Conservation (phyloP, 352 stramenopile species). For the Phytophthora syringae region DNA sequence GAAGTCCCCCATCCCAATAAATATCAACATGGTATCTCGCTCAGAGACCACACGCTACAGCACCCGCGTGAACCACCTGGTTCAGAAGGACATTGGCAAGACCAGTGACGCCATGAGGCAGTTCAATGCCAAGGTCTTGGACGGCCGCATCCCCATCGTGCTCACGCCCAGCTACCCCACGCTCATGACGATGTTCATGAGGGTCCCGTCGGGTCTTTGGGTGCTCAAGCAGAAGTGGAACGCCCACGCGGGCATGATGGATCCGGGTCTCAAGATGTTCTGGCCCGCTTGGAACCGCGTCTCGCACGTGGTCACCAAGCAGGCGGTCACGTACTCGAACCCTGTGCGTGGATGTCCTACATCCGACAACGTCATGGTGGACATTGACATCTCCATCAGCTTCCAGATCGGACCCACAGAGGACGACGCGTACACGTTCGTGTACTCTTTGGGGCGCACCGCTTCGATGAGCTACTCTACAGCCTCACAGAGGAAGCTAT, state of each 20-base stretch:
- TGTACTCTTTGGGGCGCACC: constrained; percentile 86
- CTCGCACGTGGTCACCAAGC: constrained; percentile 89
- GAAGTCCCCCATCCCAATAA: no score
- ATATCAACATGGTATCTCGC: background rate
- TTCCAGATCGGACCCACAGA: constrained; percentile 85
- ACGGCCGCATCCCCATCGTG: constrained; percentile 72
- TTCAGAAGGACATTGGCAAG: constrained; percentile 63
- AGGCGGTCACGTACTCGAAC: constrained; percentile 84
- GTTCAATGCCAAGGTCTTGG: constrained; percentile 62
- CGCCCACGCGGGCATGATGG: constrained; percentile 77
- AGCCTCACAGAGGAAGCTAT: constrained; percentile 81
- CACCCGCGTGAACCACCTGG: constrained; percentile 46
- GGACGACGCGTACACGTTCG: constrained; percentile 83
- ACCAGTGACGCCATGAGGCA: constrained; percentile 57
- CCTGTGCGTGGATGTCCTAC: constrained; percentile 77
- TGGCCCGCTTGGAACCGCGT: constrained; percentile 83
- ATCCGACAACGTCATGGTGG: constrained; percentile 90
- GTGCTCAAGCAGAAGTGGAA: constrained; percentile 91
- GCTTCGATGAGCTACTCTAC: constrained; percentile 87
- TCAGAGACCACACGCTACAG: constrained; percentile 28
- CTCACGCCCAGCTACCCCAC: constrained; percentile 62
- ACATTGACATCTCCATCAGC: constrained; percentile 90
- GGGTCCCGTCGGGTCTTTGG: constrained; percentile 74
- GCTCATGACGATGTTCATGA: constrained; percentile 59
- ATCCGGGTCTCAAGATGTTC: constrained; percentile 79